Conservation (phyloP, 129 eudicot species). For the Erigeron canadensis region DNA sequence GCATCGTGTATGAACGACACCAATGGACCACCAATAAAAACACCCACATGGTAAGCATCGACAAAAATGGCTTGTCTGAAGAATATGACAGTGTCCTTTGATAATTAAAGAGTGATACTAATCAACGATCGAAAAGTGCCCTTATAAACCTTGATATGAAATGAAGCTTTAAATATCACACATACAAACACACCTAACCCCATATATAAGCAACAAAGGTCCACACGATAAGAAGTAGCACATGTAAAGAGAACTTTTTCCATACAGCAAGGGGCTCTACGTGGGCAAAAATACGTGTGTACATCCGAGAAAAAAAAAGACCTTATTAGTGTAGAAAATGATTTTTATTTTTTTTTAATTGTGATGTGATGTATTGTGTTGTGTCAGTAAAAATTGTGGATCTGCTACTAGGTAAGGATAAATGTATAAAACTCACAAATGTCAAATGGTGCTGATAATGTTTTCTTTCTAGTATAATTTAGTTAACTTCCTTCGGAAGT, state of each 20-base stretch:
- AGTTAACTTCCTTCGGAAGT: not conserved
- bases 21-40: not conserved
- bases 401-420: not conserved
- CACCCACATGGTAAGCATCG: not conserved
- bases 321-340: not conserved
- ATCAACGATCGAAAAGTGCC: not conserved
- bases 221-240: not conserved
- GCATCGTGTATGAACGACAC: not conserved
- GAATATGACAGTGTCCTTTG: not conserved
- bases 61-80: not conserved
- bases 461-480: not conserved
- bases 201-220: not conserved
- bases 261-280: not conserved
- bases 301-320: not conserved
- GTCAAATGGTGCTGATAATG: too few species aligned
- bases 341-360: too few species aligned
- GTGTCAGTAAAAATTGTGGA: not conserved
- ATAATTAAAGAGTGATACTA: not conserved
- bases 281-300: not conserved
- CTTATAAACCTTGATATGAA: constrained; percentile 13
- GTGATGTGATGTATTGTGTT: too few species aligned
- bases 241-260: not conserved
- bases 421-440: not conserved
- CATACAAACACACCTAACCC: constrained; percentile 16
- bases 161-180: not conserved